Conservation (phyloP, 2,329 filamentous ascomycete species). For the Ceratocystis cubensis region DNA sequence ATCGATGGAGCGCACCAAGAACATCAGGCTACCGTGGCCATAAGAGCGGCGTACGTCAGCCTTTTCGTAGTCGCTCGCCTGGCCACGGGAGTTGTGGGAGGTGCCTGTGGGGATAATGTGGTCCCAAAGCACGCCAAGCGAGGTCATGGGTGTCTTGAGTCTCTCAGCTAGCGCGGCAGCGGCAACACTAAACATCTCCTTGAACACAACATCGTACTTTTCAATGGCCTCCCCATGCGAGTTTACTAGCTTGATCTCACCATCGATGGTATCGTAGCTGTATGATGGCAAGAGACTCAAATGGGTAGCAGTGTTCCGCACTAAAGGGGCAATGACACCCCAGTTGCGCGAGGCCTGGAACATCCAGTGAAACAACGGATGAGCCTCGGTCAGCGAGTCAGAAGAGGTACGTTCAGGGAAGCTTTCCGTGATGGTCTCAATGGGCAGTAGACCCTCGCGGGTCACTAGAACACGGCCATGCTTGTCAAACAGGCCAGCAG, state of each 20-base stretch:
- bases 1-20: constrained; percentile 60
- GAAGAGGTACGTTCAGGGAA: constrained; percentile 51
- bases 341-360: constrained; percentile 72
- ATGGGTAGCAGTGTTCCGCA: constrained; percentile 61
- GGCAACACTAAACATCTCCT: constrained; percentile 71
- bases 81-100: background rate
- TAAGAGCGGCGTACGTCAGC: constrained; percentile 26
- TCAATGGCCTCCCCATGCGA: constrained; percentile 47
- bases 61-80: constrained; percentile 32
- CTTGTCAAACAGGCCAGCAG: constrained; percentile 53
- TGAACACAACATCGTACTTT: constrained; percentile 64
- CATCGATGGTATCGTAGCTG: constrained; percentile 27
- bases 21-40: constrained; percentile 55
- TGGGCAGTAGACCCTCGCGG: constrained; percentile 55
- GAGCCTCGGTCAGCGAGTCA: constrained; percentile 62
- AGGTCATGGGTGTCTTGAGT: constrained; percentile 48
- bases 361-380: constrained; percentile 78
- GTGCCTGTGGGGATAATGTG: constrained; percentile 52
- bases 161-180: constrained; percentile 60
- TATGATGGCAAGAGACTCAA: constrained; percentile 40
- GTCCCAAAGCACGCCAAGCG: constrained; percentile 60
- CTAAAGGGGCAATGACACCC: constrained; percentile 52
- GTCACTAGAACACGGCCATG: constrained; percentile 56
- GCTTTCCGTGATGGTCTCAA: constrained; percentile 64
- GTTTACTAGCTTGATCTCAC: constrained; percentile 36